A percentile compares a stretch with the other conserved stretches of the same genome.
Conservation (phyloP, 225 moss, liverwort and hornwort species). For the Polytrichum formosum region DNA sequence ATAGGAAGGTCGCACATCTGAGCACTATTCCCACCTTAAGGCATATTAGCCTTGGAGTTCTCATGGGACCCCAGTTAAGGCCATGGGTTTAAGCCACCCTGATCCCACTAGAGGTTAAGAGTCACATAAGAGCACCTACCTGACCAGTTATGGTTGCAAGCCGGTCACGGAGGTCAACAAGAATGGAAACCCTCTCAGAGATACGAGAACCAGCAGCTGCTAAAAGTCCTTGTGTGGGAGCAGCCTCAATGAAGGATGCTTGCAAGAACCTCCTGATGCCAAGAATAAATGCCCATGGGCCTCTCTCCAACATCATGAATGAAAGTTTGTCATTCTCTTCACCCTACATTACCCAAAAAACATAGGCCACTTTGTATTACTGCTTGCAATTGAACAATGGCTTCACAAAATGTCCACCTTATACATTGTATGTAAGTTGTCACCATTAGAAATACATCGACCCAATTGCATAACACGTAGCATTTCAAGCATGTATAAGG, state of each 20-base stretch:
- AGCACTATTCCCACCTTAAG: too few species aligned
- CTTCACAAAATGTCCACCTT: background rate
- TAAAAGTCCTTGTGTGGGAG: conserved; percentile 50
- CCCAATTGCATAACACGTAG: too few species aligned
- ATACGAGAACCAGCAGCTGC: conserved; percentile 64
- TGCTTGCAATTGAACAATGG: background rate
- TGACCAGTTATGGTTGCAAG: conserved; percentile 75
- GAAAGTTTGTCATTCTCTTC: conserved; percentile 55
- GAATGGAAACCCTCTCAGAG: conserved; percentile 66
- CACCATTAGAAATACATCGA: too few species aligned
- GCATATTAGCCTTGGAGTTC: too few species aligned
- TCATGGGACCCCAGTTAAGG: too few species aligned
- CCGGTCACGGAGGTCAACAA: conserved; percentile 65
- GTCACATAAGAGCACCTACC: conserved; percentile 17
- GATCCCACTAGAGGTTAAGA: too few species aligned
- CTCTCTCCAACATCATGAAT: conserved; percentile 85
- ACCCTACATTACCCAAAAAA: conserved; percentile 34
- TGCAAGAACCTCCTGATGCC: conserved; percentile 56
- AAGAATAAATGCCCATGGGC: conserved; percentile 75
- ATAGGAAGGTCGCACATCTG: too few species aligned
- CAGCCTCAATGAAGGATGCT: conserved; percentile 61
- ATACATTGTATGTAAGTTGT: background rate
- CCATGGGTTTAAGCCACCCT: background rate
- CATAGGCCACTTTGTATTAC: conserved; percentile 11
- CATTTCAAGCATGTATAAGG: too few species aligned